Evolutionary conservation across 1,139 yeast genomes (phyloP), one percentile per base, ranked within the genome.

Genomic region (Yamadazyma songkhlaensis): DNA sequence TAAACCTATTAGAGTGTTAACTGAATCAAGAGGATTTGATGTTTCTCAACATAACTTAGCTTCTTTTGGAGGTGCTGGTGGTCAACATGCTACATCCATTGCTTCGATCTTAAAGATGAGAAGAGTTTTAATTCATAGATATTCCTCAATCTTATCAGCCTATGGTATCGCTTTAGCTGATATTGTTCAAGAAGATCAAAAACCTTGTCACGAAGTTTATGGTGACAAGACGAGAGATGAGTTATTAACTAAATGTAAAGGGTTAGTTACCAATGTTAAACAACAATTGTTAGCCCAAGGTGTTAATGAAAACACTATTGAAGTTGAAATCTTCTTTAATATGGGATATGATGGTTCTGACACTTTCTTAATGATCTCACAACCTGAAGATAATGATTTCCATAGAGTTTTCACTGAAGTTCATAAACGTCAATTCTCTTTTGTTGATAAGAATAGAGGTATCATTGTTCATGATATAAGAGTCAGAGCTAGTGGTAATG

Each of bases 391-490:
- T 21, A 46, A 45, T 22, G 50, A 43, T 4, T 55, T 62, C 48
- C 57, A 64, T 32, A 59, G 60, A 31, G 45, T 59, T 38, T 81
- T 79, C 51, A 55, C 71, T 23, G 59, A 62, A 6, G 59, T 67
- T 37, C 92, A 84, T 53, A 62, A 70, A 46, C 70, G 77, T 43
- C 90, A 84, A 53, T 84, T 83, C 60, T 89, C 89, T 0, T 84
- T 84, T 52, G 57, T 74, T 3, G 75, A 81, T 44, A 55, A 55
- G 14, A 75, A 78, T 23, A 72, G 84, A 33, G 72, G 67, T n/a
- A 49, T 52, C 2, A 17, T 51, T 9, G 50, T 52, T n/a, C 42
- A 46, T 23, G 54, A 52, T 32, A 42, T 52, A 6, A 43, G 54
- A 25, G 52, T 51, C 2, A 39, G 47, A 33, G 48, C 44, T 6